A percentile compares a stretch with the other conserved stretches of the same genome.
phyloP scores from a whole-genome alignment of 2,329 filamentous ascomycete species.

The Phaeoacremonium minimum region DNA sequence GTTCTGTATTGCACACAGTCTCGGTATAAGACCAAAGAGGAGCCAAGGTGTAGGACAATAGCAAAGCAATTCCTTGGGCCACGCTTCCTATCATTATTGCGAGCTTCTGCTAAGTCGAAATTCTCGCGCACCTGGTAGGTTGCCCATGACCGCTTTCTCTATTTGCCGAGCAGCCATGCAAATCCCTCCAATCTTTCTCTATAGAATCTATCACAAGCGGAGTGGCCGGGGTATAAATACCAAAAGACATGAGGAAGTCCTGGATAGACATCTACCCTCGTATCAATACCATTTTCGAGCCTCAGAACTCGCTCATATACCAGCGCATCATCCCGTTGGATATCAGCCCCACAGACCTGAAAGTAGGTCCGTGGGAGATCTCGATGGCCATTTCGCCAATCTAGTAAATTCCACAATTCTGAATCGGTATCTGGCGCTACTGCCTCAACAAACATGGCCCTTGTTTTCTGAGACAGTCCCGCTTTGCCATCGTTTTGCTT shows the following conservation, averaged over 20 bases:
- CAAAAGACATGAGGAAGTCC: conserved; percentile 19
- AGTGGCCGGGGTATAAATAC: background rate
- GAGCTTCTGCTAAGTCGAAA: too few species aligned
- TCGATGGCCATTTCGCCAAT: conserved; percentile 15
- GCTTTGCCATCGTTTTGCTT: background rate
- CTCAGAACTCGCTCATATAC: conserved; percentile 43
- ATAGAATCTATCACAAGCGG: too few species aligned
- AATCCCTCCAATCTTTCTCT: background rate
- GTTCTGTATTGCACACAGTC: too few species aligned
- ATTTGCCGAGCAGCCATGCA: too few species aligned
- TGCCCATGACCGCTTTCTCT: too few species aligned
- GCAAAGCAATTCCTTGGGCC: too few species aligned
- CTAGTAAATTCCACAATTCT: background rate
- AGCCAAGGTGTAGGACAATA: too few species aligned
- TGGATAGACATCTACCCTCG: conserved; percentile 28
- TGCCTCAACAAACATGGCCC: background rate
- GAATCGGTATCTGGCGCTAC: background rate
- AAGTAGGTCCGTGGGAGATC: conserved; percentile 41
- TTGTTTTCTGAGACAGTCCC: background rate
- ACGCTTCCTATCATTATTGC: too few species aligned
- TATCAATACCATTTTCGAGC: conserved; percentile 33
- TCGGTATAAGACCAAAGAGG: too few species aligned
- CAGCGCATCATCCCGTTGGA: conserved; percentile 43
- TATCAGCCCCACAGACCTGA: conserved; percentile 45
- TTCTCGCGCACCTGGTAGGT: too few species aligned